These are phyloP conservation scores for Cladosporium sp. DNA, from an alignment of 2,329 filamentous ascomycete genomes.

Conservation along the genomic window DNA sequence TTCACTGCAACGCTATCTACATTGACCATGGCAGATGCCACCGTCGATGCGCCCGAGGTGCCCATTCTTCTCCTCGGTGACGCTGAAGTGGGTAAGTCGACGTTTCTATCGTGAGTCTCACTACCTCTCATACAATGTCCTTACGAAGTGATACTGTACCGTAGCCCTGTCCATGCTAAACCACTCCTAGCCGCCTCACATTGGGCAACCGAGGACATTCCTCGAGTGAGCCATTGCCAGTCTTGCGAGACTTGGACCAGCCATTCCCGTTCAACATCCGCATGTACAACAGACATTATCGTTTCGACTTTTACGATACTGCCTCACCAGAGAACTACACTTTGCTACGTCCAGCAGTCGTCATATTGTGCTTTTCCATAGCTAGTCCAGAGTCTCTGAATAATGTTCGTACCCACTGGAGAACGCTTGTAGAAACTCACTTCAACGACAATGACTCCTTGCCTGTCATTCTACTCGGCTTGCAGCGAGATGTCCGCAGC, in stretches of 20 bases:
- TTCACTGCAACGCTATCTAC: too few species aligned
- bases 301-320: slow-evolving; percentile 55
- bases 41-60: slow-evolving; percentile 33
- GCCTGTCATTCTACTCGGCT: slow-evolving; percentile 55
- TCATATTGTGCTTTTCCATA: slow-evolving; percentile 58
- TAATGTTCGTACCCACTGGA: slow-evolving; percentile 44
- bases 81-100: slow-evolving; percentile 57
- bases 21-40: background rate
- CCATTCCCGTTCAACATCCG: slow-evolving; percentile 57
- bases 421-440: slow-evolving; percentile 40
- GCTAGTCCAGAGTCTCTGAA: slow-evolving; percentile 48
- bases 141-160: background rate
- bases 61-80: slow-evolving; percentile 57
- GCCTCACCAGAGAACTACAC: slow-evolving; percentile 55
- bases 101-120: slow-evolving; percentile 56
- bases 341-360: slow-evolving; percentile 49
- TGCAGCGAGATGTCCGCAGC: slow-evolving; percentile 54
- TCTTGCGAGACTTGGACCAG: slow-evolving; percentile 53
- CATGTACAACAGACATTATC: slow-evolving; percentile 53
- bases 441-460: slow-evolving; percentile 51
- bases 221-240: slow-evolving; percentile 32
- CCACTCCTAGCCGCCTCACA: slow-evolving; percentile 23
- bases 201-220: slow-evolving; percentile 28
- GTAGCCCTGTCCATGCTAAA: background rate
- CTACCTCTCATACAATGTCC: background rate